Conservation (phyloP, 108 stramenopile species). For the Fragilaria radians region DNA sequence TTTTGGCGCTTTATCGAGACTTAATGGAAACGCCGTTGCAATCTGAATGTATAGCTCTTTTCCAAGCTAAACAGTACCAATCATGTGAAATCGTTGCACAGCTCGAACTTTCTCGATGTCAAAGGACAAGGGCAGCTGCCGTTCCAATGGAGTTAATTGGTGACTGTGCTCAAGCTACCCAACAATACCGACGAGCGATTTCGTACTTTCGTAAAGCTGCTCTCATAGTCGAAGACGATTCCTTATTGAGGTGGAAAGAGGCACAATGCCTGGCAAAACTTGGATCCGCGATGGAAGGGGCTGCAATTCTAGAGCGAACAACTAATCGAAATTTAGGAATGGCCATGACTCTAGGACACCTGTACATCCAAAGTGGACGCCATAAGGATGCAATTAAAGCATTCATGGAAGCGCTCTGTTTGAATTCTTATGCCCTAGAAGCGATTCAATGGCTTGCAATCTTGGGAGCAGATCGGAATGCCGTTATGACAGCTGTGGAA, state of each 20-base stretch:
- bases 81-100: constrained; percentile 66
- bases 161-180: constrained; percentile 48
- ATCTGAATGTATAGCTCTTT: constrained; percentile 39
- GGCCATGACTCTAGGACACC: constrained; percentile 61
- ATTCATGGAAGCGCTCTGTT: constrained; percentile 44
- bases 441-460: constrained; percentile 47
- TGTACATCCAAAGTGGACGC: constrained; percentile 46
- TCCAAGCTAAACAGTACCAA: constrained; percentile 50
- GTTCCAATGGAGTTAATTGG: constrained; percentile 51
- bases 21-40: constrained; percentile 34
- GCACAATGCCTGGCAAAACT: constrained; percentile 55
- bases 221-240: constrained; percentile 20
- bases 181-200: constrained; percentile 52
- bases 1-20: too few species aligned
- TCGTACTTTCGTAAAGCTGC: constrained; percentile 44
- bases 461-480: constrained; percentile 30
- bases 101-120: constrained; percentile 41
- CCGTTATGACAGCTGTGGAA: constrained; percentile 34
- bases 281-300: constrained; percentile 61
- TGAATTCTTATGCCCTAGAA: constrained; percentile 68
- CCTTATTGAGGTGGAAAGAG: constrained; percentile 59
- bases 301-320: constrained; percentile 57
- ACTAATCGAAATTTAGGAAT: constrained; percentile 48
- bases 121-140: constrained; percentile 15
- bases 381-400: constrained; percentile 36